Conservation (phyloP, 2,329 filamentous ascomycete genomes). For the Paraphaeosphaeria sporulosa region DNA sequence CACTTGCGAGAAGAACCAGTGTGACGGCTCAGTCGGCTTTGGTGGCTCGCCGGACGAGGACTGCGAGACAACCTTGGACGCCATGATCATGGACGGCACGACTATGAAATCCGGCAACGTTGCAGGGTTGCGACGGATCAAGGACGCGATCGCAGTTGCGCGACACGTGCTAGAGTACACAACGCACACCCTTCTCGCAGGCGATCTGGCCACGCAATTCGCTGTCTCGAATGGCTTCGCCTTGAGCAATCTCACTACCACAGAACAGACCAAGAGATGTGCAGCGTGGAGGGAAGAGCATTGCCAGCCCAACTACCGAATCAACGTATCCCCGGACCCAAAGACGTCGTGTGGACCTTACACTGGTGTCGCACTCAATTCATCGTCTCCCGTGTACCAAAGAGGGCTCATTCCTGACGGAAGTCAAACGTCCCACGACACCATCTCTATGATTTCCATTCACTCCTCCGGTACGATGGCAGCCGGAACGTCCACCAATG, state of each 20-base stretch:
- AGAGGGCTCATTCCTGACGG: not conserved
- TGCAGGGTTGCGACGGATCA: not conserved
- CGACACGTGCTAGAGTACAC: constrained; percentile 4
- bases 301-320: constrained; percentile 8
- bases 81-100: constrained; percentile 10
- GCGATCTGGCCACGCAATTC: constrained; percentile 7
- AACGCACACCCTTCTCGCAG: constrained; percentile 3
- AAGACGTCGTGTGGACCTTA: constrained; percentile 6
- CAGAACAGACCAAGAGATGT: not conserved
- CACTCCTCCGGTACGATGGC: constrained; percentile 1
- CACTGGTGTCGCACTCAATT: not conserved
- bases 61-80: constrained; percentile 7
- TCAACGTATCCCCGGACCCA: constrained; percentile 2
- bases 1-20: constrained; percentile 7
- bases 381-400: not conserved
- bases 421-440: constrained; percentile 4
- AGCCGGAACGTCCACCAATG: constrained; percentile 1
- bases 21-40: constrained; percentile 6
- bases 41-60: constrained; percentile 6
- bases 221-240: constrained; percentile 1
- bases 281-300: constrained; percentile 2
- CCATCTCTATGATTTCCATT: constrained; percentile 6
- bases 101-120: constrained; percentile 6
- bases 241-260: constrained; percentile 3
- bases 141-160: constrained; percentile 3